These are phyloP conservation scores for Candida pseudoviswanathii DNA, from an alignment of 1,139 yeast species.

Conservation along the genomic window DNA sequence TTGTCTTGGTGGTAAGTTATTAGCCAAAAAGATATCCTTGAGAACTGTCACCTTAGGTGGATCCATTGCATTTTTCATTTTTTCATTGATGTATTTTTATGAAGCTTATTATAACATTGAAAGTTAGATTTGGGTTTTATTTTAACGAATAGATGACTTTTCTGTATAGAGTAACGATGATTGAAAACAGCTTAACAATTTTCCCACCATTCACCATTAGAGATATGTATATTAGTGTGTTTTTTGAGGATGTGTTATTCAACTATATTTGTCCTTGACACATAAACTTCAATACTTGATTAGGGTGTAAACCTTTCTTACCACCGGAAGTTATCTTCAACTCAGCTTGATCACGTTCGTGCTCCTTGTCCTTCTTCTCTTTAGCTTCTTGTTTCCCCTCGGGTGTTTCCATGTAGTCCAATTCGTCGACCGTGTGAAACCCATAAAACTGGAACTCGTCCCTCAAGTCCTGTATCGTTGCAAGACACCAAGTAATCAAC, in stretches of 20 bases:
- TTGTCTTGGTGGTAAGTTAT: slow-evolving; percentile 88
- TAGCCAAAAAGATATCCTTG: slow-evolving; percentile 89
- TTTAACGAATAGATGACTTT: background rate
- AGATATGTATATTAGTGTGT: background rate
- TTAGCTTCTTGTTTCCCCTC: slow-evolving; percentile 41
- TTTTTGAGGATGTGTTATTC: background rate
- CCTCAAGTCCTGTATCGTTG: slow-evolving; percentile 51
- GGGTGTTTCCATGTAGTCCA: slow-evolving; percentile 38
- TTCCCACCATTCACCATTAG: background rate
- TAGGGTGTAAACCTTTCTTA: slow-evolving; percentile 36
- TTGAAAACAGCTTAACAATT: background rate
- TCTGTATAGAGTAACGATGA: background rate
- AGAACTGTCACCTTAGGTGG: slow-evolving; percentile 93
- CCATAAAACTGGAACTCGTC: slow-evolving; percentile 67
- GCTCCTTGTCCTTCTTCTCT: slow-evolving; percentile 28
- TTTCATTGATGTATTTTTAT: slow-evolving; percentile 77
- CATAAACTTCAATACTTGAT: slow-evolving; percentile 44
- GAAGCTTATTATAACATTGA: slow-evolving; percentile 52
- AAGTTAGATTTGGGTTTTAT: slow-evolving; percentile 8
- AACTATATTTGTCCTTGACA: slow-evolving; percentile 34
- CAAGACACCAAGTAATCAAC: slow-evolving; percentile 64
- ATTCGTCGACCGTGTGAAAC: slow-evolving; percentile 53
- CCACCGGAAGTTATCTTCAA: slow-evolving; percentile 34
- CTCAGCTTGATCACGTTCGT: slow-evolving; percentile 30
- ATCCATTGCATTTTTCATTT: slow-evolving; percentile 78